phyloP scores from a whole-genome alignment of 2,329 filamentous ascomycete species.

The Lasiodiplodia citricola region DNA sequence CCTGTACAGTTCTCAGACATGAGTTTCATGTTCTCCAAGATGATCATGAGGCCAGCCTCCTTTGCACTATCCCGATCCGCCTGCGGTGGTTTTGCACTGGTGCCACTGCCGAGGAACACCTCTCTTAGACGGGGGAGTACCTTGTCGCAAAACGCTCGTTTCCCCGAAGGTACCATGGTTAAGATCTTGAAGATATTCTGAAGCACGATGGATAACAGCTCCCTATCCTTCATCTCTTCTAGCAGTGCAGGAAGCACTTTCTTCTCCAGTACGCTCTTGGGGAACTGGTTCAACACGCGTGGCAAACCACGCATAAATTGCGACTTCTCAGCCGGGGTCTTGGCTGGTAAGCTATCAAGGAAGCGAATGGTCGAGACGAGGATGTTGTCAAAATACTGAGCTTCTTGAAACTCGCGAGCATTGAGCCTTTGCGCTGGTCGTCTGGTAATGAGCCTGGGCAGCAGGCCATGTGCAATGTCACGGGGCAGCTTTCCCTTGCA shows the following conservation, averaged over 20 bases:
- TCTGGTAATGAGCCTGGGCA: slow-evolving; percentile 86
- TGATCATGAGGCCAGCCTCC: slow-evolving; percentile 89
- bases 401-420: slow-evolving; percentile 90
- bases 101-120: slow-evolving; percentile 70
- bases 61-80: slow-evolving; percentile 78
- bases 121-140: slow-evolving; percentile 85
- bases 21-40: slow-evolving; percentile 80
- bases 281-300: slow-evolving; percentile 88
- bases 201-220: slow-evolving; percentile 81
- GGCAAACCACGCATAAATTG: slow-evolving; percentile 89
- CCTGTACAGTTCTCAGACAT: slow-evolving; percentile 83
- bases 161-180: slow-evolving; percentile 75
- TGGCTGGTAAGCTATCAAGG: slow-evolving; percentile 86
- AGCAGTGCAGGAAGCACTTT: slow-evolving; percentile 88
- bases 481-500: slow-evolving; percentile 79
- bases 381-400: slow-evolving; percentile 96
- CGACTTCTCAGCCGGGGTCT: slow-evolving; percentile 87
- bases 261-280: slow-evolving; percentile 90
- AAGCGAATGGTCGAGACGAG: slow-evolving; percentile 96
- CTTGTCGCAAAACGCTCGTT: slow-evolving; percentile 80
- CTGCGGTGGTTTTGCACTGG: slow-evolving; percentile 51
- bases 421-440: slow-evolving; percentile 86
- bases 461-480: slow-evolving; percentile 74
- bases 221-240: slow-evolving; percentile 92
- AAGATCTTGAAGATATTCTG: slow-evolving; percentile 94